phyloP scores from a whole-genome alignment of 2,329 filamentous ascomycete genomes.

The Colletotrichum limetticola region DNA sequence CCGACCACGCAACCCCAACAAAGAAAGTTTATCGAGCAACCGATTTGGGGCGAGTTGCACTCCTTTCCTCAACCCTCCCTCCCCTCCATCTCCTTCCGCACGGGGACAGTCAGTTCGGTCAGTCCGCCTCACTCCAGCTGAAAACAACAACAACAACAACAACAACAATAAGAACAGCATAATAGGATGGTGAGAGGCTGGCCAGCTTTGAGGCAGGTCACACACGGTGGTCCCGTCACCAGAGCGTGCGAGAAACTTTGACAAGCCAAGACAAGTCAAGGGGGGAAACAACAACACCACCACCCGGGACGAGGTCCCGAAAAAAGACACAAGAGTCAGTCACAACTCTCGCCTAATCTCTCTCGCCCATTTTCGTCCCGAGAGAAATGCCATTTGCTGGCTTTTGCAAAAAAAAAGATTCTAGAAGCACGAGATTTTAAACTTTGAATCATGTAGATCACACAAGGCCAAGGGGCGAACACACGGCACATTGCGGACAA shows the following conservation, averaged over 20 bases:
- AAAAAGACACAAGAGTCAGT: conserved; percentile 1
- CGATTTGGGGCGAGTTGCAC: not conserved
- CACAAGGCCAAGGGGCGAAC: conserved; percentile 2
- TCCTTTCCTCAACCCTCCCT: not conserved
- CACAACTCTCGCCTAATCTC: not conserved
- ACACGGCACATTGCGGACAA: not conserved
- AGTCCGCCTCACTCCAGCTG: conserved; percentile 23
- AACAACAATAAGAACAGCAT: too few relatives aligned
- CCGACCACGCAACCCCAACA: not conserved
- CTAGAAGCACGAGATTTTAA: conserved; percentile 22
- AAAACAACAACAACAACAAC: not conserved
- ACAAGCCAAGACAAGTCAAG: not conserved
- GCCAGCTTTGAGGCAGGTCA: not conserved
- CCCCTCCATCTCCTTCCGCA: not conserved
- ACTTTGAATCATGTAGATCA: conserved; percentile 17
- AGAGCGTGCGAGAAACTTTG: not conserved
- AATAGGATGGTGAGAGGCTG: not conserved
- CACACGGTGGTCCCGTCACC: not conserved
- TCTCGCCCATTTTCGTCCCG: not conserved
- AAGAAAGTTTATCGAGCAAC: not conserved
- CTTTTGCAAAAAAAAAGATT: not conserved
- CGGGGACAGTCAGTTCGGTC: not conserved
- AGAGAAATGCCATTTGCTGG: not conserved
- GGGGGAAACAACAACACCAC: not conserved
- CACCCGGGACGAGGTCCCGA: not conserved